Evolutionary conservation across 495 filamentous ascomycete species (phyloP), one percentile per base, ranked within the genome.

Genomic region (Daldinia decipiens): DNA sequence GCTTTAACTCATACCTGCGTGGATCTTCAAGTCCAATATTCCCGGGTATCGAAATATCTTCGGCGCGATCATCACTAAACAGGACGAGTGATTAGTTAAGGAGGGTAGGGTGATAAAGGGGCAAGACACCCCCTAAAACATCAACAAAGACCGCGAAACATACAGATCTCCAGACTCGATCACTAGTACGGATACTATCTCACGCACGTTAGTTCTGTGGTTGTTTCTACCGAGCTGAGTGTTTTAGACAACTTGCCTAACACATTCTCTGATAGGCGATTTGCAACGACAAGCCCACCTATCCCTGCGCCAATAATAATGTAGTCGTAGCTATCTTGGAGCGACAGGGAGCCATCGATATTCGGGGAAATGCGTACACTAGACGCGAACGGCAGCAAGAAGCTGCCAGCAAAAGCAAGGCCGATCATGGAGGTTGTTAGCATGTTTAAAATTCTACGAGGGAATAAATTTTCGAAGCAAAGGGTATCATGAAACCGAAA

Each of bases 301-400:
- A 85, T 85, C 9, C 86, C 85, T 24, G 84, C 84, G n/a, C 86
- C 85, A 19, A 87, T 76, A 19, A 88, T 72, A 15, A 86, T 77
- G 50, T 84, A 86, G 70, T 86, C 83, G 40, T 83, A 89, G 8
- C 74, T 74, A 0, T 66, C 72, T 8, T 45, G 59, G 6, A 79
- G 68, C 1, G 74, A 21, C 8, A 69, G 17, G 0, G 36, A 38
- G 45, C 68, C 74, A 50, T 70, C 57, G 2, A 39, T 1, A 34
- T 40, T 24, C 6, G 69, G 56, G n/a, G 24, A 2, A 38, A 77
- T n/a, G 12, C 55, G 72, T 54, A 66, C 29, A 29, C 60, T 38
- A 4, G 32, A 61, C 26, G 58, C 50, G 12, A 50, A 15, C 21
- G 67, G 50, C 34, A 68, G 38, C 38, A 74, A 65, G 54, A 62